Evolutionary conservation across 2,329 filamentous ascomycete genomes (phyloP), one percentile per base, ranked within the genome.

Genomic region (Chrysoporthe austroafricana): DNA sequence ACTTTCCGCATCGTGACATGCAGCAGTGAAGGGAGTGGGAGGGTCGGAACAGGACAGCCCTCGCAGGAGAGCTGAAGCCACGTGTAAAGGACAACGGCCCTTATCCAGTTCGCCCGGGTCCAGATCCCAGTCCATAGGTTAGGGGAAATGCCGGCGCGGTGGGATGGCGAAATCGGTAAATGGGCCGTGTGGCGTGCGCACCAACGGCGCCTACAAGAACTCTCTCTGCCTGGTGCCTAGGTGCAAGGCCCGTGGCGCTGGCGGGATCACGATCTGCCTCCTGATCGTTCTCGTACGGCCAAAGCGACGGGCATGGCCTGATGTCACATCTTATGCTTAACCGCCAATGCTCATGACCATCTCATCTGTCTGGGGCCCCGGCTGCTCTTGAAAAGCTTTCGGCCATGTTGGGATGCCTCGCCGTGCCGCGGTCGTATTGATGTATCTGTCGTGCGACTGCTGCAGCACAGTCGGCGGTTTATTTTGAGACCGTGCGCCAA

Each of bases 21-120:
- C 52, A 36, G 52, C 52, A 16, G 13, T 46, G 44, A 6, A 34
- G 34, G 52, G 34, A 32, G 26, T 8, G 34, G 52, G 52, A 26
- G 14, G 54, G 14, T 54, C 52, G 63, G 66, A 68, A 46, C 26
- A 42, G 66, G 66, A 46, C 26, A 42, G 52, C 63, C 52, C n/a
- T 56, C 39, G 39, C 48, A 39, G 44, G 57, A 54, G 34, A 43
- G 54, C 63, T 61, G 58, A 48, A 21, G 67, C 67, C 67, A 69
- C 67, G 64, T 69, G 67, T 61, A 61, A 63, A 63, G 43, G 66
- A 54, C 60, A 66, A 66, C 54, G 46, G 56, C 60, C 50, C 18
- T 52, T 52, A 43, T 60, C 26, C 57, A 56, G 48, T 14, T 44
- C 50, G 64, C 59, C 26, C 64, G 61, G 63, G 50, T 42, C 50